Evolutionary conservation across 176 grass and related monocot species (phyloP).

Genomic region (Panicum miliaceum): DNA sequence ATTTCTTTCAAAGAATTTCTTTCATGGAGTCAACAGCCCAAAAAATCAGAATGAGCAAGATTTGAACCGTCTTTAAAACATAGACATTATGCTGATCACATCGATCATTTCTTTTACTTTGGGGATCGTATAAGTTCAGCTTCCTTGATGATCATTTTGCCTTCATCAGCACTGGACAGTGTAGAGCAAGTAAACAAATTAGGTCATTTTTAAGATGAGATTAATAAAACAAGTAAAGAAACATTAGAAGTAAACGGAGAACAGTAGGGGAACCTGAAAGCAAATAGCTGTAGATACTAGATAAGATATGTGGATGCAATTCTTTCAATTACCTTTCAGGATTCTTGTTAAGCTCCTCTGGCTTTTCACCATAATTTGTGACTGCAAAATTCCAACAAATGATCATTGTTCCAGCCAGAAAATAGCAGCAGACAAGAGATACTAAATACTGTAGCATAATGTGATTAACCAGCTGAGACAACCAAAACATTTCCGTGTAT

Average conservation of each 20-base stretch:
- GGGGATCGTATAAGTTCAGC: slow-evolving; percentile 12
- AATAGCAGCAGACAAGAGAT: background rate
- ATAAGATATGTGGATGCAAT: slow-evolving; percentile 9
- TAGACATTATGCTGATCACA: slow-evolving; percentile 24
- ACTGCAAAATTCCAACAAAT: slow-evolving; percentile 41
- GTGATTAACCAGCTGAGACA: background rate
- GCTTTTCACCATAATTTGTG: slow-evolving; percentile 30
- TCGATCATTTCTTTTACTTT: slow-evolving; percentile 35
- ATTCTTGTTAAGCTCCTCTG: slow-evolving; percentile 36
- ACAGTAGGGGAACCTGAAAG: slow-evolving; percentile 8
- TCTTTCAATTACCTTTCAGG: slow-evolving; percentile 54
- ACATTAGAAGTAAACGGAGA: background rate
- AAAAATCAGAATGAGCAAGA: slow-evolving; percentile 28
- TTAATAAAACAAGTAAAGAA: slow-evolving; percentile 16
- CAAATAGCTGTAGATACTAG: background rate
- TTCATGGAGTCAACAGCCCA: slow-evolving; percentile 29
- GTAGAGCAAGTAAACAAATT: background rate
- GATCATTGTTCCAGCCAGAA: slow-evolving; percentile 15
- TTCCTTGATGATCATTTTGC: slow-evolving; percentile 12
- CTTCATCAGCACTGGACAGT: slow-evolving; percentile 50
- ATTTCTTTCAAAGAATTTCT: slow-evolving; percentile 38
- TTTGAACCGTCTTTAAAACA: background rate
- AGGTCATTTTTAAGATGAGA: background rate
- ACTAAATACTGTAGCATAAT: background rate
- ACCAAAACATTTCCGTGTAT: background rate